Base-by-base conservation (phyloP, 2,329 filamentous ascomycete genomes). In the Dendrostoma leiphaemia region DNA sequence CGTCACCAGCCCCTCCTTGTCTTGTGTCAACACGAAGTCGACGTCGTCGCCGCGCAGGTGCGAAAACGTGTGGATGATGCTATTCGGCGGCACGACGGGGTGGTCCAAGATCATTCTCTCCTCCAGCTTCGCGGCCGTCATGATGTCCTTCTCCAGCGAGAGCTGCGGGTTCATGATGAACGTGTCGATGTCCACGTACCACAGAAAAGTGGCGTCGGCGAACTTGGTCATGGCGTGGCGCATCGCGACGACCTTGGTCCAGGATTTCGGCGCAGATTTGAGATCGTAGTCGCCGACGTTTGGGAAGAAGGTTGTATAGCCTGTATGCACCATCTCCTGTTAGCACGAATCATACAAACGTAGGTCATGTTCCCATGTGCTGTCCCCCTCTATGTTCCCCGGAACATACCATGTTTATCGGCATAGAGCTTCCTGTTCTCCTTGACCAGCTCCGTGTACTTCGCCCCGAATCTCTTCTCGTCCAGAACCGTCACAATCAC, bases 61-160 rank as follows among this genome's bases (percentile, higher is more conserved):
- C 15, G 82, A 76, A 67, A 96, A 96, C 0, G 95, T 97, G 76
- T 90, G 93, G 74, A 99, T 97, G 63, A 99, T 92, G 73, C 91
- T 96, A 72, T 97, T 91, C 0, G 95, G 94, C 2, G 93, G 94
- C 8, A 97, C 93, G 48, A 99, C 85, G 6, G 94, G 84, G 51
- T 86, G 80, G 69, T 96, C 89, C 68, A 85, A 88, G 63, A 94
- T 83, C 90, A 97, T 97, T 53, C 89, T 69, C 21, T 77, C 78
- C 65, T 95, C 88, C 45, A 99, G 78, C 53, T 78, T 82, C 49
- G 76, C 74, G 10, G 84, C 73, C 10, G 83, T 76, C 69, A 95
- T 83, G 35, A 99, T 72, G 63, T 90, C 82, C 2, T 83, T 77
- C 60, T 91, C 84, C 31, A 97, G 73, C 13, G 83, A 81, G 50